Evolutionary conservation across 2,329 filamentous ascomycete species (phyloP).

Genomic region (Monilinia fructicola): DNA sequence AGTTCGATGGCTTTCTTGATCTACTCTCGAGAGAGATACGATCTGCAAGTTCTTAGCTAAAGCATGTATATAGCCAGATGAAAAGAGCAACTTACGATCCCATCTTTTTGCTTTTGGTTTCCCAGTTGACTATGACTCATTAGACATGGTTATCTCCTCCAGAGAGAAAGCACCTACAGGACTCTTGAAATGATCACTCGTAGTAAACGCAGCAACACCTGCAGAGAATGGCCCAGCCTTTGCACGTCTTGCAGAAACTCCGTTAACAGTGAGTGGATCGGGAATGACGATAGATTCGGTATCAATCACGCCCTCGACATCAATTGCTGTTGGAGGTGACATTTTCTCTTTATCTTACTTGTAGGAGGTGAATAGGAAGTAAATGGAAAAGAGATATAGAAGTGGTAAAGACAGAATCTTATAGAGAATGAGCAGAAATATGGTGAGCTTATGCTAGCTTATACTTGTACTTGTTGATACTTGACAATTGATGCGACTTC

Average conservation of each 20-base stretch:
- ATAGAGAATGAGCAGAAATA: not conserved
- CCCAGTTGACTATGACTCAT: slow-evolving; percentile 46
- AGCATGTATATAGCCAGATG: slow-evolving; percentile 26
- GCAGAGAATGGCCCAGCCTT: slow-evolving; percentile 72
- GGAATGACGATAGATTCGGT: slow-evolving; percentile 41
- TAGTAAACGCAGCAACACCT: slow-evolving; percentile 72
- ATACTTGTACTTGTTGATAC: not conserved
- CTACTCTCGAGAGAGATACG: slow-evolving; percentile 63
- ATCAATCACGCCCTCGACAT: slow-evolving; percentile 46
- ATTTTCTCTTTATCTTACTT: slow-evolving; percentile 23
- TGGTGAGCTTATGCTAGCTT: slow-evolving; percentile 15
- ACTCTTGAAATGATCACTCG: slow-evolving; percentile 82
- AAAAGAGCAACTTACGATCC: slow-evolving; percentile 65
- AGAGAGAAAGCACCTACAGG: slow-evolving; percentile 50
- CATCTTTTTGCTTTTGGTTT: slow-evolving; percentile 80
- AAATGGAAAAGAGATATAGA: not conserved
- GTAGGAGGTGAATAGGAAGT: not conserved
- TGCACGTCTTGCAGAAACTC: slow-evolving; percentile 65
- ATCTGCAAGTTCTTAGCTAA: slow-evolving; percentile 36
- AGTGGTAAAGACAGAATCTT: not conserved
- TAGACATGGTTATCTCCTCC: slow-evolving; percentile 9
- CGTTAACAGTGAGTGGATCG: slow-evolving; percentile 59
- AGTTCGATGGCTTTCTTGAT: slow-evolving; percentile 61
- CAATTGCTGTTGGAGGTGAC: slow-evolving; percentile 47
- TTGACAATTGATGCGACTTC: slow-evolving; percentile 9